A percentile compares a stretch with the other conserved stretches of the same genome.
phyloP scores from a whole-genome alignment of 2,329 filamentous ascomycete genomes.

The Karstenula rhodostoma region DNA sequence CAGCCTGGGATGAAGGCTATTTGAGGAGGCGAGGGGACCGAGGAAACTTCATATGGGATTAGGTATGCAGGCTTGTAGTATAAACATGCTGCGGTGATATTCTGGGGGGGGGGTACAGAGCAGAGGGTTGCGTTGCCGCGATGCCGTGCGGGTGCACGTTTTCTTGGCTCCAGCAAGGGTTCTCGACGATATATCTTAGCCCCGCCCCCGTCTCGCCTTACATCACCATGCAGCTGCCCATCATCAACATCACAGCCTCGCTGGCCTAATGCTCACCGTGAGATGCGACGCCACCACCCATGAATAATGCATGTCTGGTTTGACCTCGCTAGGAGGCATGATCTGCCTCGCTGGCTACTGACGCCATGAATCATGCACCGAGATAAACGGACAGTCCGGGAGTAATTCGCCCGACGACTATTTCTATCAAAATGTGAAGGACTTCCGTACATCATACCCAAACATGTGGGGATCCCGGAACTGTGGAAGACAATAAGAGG shows the following conservation, averaged over 20 bases:
- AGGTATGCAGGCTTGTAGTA: constrained; percentile 19
- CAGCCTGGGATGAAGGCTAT: constrained; percentile 7
- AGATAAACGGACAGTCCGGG: background rate
- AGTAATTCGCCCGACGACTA: background rate
- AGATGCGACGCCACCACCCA: background rate
- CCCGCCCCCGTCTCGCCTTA: constrained; percentile 10
- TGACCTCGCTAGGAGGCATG: too few species aligned
- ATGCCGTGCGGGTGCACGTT: constrained; percentile 15
- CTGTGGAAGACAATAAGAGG: too few species aligned
- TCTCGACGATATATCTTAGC: constrained; percentile 20
- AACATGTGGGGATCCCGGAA: too few species aligned
- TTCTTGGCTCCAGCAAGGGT: constrained; percentile 17
- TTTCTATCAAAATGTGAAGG: too few species aligned
- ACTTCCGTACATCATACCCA: too few species aligned
- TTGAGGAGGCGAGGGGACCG: constrained; percentile 1
- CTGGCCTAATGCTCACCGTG: background rate
- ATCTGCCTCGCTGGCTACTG: background rate
- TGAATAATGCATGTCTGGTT: background rate
- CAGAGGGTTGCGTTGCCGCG: constrained; percentile 14
- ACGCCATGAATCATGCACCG: background rate
- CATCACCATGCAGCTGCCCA: constrained; percentile 28
- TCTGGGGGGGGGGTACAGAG: background rate
- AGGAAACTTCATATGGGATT: constrained; percentile 19
- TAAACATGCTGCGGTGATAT: constrained; percentile 24
- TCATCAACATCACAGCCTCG: background rate